Conservation (phyloP, 805 yeast genomes). For the Candida andamanensis region DNA sequence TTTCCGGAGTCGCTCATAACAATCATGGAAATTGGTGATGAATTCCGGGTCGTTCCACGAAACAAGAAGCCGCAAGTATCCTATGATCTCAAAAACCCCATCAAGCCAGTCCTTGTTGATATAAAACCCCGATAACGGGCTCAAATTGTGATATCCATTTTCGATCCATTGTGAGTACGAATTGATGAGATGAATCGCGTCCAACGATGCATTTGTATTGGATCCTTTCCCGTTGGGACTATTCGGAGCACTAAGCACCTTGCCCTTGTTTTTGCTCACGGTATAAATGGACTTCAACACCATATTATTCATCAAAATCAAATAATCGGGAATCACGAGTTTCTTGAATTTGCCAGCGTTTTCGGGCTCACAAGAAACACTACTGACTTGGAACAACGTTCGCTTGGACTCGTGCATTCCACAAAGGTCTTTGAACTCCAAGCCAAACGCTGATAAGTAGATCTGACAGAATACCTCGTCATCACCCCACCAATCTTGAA, state of each 20-base stretch:
- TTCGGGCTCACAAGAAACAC: constrained; percentile 5
- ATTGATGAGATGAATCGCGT: constrained; percentile 32
- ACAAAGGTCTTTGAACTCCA: constrained; percentile 14
- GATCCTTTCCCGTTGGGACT: constrained; percentile 20
- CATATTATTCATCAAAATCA: constrained; percentile 29
- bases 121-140: constrained; percentile 20
- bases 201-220: constrained; percentile 20
- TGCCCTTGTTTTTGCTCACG: constrained; percentile 26
- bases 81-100: constrained; percentile 34
- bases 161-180: constrained; percentile 27
- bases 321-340: constrained; percentile 43
- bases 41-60: constrained; percentile 20
- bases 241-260: constrained; percentile 28
- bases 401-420: not conserved
- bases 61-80: constrained; percentile 24
- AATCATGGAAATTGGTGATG: constrained; percentile 10
- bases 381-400: constrained; percentile 7
- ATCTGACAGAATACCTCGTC: constrained; percentile 38
- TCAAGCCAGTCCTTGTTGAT: constrained; percentile 31
- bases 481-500: constrained; percentile 47
- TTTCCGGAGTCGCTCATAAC: constrained; percentile 23
- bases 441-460: constrained; percentile 45
- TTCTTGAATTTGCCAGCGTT: constrained; percentile 10
- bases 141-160: constrained; percentile 22
- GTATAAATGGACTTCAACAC: constrained; percentile 28